Percentiles rank a stretch among this genome's conserved stretches.
phyloP scores from a whole-genome alignment of 805 yeast species.

The Hyphopichia homilentoma region DNA sequence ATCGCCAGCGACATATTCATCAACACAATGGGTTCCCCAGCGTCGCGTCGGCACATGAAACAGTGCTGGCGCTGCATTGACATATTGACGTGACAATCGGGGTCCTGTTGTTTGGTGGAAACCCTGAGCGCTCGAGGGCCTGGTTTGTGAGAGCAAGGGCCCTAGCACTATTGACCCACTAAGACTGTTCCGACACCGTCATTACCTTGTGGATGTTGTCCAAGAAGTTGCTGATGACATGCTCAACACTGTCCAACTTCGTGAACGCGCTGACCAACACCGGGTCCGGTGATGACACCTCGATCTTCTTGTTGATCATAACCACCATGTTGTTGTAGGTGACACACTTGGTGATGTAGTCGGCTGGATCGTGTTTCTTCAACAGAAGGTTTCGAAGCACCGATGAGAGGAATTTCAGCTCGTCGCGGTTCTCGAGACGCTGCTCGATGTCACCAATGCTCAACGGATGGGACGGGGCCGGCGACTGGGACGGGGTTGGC shows the following conservation, averaged over 20 bases:
- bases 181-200: too few species aligned
- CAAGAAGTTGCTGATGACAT: conserved; percentile 34
- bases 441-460: neutral
- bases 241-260: conserved; percentile 61
- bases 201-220: conserved; percentile 9
- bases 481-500: conserved; percentile 4
- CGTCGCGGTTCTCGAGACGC: conserved; percentile 2
- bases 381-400: conserved; percentile 25
- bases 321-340: conserved; percentile 61
- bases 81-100: too few species aligned
- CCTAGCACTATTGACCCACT: too few species aligned
- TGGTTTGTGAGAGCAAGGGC: too few species aligned
- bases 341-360: conserved; percentile 58
- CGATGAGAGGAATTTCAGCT: conserved; percentile 13
- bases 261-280: conserved; percentile 57
- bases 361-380: conserved; percentile 35
- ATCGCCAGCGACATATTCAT: too few species aligned
- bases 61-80: too few species aligned
- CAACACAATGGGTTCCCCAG: too few species aligned
- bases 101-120: too few species aligned
- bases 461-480: conserved; percentile 10
- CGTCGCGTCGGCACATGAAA: too few species aligned
- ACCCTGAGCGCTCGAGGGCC: too few species aligned
- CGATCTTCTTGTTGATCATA: conserved; percentile 54
- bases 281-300: conserved; percentile 67